A percentile compares a stretch with the other conserved stretches of the same genome.
Conservation (phyloP, 768 basidiomycete species). For the Tricholoma saponaceum region DNA sequence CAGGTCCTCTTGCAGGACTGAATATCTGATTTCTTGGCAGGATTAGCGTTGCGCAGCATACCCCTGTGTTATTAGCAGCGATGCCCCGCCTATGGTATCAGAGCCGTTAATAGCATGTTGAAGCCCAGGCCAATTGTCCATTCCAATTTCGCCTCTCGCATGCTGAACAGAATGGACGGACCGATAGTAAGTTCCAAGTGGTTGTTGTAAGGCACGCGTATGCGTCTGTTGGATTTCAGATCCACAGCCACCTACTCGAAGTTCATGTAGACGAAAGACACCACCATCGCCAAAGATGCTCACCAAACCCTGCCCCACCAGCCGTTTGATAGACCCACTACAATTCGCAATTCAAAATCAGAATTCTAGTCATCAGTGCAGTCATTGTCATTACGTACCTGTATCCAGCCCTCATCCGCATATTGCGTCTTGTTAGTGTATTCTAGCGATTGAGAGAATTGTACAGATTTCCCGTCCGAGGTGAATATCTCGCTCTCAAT, state of each 20-base stretch:
- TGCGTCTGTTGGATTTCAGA: conserved; percentile 27
- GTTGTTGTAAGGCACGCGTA: conserved; percentile 22
- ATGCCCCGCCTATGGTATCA: conserved; percentile 24
- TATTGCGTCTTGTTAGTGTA: conserved; percentile 52
- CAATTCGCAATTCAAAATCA: not conserved
- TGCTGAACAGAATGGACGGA: conserved; percentile 27
- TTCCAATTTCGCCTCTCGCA: conserved; percentile 25
- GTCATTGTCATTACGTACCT: conserved; percentile 14
- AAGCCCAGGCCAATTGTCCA: conserved; percentile 30
- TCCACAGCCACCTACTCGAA: conserved; percentile 21
- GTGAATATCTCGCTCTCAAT: conserved; percentile 49
- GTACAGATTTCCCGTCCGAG: conserved; percentile 45
- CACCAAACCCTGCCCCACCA: conserved; percentile 32
- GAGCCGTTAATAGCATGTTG: conserved; percentile 29
- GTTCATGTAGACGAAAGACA: not conserved
- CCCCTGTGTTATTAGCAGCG: conserved; percentile 29
- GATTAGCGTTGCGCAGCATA: conserved; percentile 21
- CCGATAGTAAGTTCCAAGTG: conserved; percentile 19
- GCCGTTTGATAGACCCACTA: conserved; percentile 51
- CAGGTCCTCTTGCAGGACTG: conserved; percentile 24
- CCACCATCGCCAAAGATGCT: conserved; percentile 4
- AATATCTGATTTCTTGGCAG: conserved; percentile 24
- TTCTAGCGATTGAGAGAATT: conserved; percentile 44
- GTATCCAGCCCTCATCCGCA: conserved; percentile 34
- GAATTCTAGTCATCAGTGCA: not conserved